Conservation (phyloP, 139 green algal genomes). For the Coelastrella sp. region DNA sequence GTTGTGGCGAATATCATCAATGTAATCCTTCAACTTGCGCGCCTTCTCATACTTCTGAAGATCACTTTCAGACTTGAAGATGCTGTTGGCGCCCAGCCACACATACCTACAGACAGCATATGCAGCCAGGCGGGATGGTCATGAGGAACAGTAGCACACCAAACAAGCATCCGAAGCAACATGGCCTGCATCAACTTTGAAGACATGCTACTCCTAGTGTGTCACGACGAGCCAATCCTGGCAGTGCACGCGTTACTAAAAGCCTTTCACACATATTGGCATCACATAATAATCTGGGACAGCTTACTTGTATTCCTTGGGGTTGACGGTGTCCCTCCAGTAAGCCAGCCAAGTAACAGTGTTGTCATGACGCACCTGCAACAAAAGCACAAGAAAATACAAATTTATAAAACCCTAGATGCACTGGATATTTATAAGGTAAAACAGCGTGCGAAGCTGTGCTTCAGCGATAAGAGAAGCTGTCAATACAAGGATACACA, state of each 20-base stretch:
- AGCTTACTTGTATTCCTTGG: conserved; percentile 82
- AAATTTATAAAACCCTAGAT: too few species aligned
- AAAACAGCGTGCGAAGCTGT: too few species aligned
- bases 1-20: conserved; percentile 67
- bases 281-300: not conserved
- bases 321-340: conserved; percentile 96
- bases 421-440: too few species aligned
- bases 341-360: conserved; percentile 98
- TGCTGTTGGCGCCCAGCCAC: conserved; percentile 91
- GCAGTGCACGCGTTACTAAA: too few species aligned
- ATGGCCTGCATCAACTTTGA: too few species aligned
- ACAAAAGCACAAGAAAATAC: not conserved
- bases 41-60: conserved; percentile 98
- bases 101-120: conserved; percentile 88
- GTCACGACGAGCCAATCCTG: too few species aligned
- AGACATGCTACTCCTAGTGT: too few species aligned
- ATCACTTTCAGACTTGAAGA: conserved; percentile 94
- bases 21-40: conserved; percentile 87
- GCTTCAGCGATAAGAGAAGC: too few species aligned
- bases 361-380: conserved; percentile 82
- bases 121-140: not conserved
- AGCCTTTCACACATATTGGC: too few species aligned
- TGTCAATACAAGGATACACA: too few species aligned
- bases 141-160: not conserved
- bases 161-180: too few species aligned